Conservation (phyloP, 805 yeast species). For the Metschnikowia shivogae region DNA sequence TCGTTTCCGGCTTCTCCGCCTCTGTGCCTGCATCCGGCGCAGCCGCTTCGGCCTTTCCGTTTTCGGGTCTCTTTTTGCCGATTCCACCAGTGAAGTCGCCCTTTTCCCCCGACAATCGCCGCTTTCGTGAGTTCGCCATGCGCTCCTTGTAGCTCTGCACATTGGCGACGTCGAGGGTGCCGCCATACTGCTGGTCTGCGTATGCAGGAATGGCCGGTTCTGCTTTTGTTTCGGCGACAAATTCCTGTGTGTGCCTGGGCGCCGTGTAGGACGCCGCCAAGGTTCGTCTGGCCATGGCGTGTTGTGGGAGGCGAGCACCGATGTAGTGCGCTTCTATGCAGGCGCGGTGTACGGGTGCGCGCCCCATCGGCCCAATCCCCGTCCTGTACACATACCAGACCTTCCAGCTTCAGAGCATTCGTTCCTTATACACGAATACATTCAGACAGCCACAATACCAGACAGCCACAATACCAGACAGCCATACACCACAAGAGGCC, state of each 20-base stretch:
- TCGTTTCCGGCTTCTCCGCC: neutral
- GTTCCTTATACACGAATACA: no score
- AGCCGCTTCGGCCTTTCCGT: neutral
- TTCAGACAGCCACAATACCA: no score
- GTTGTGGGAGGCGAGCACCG: no score
- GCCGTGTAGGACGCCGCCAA: constrained; percentile 38
- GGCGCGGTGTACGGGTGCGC: neutral
- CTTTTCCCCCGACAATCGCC: neutral
- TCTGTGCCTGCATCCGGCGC: neutral
- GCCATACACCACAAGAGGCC: no score
- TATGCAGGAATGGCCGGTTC: constrained; percentile 32
- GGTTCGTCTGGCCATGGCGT: constrained; percentile 17
- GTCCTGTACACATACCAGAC: no score
- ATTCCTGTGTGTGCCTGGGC: constrained; percentile 26
- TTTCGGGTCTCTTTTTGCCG: neutral
- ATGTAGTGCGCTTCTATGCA: no score
- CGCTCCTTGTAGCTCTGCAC: constrained; percentile 15
- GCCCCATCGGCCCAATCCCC: neutral
- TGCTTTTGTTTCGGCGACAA: constrained; percentile 19
- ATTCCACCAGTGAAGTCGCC: neutral
- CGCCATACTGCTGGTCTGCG: constrained; percentile 36
- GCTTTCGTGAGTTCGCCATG: constrained; percentile 7
- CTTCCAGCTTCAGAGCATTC: no score
- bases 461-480: no score
- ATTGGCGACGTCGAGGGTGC: constrained; percentile 22